phyloP scores from a whole-genome alignment of 2,329 filamentous ascomycete species.

The Arthrobotrys entomopaga region DNA sequence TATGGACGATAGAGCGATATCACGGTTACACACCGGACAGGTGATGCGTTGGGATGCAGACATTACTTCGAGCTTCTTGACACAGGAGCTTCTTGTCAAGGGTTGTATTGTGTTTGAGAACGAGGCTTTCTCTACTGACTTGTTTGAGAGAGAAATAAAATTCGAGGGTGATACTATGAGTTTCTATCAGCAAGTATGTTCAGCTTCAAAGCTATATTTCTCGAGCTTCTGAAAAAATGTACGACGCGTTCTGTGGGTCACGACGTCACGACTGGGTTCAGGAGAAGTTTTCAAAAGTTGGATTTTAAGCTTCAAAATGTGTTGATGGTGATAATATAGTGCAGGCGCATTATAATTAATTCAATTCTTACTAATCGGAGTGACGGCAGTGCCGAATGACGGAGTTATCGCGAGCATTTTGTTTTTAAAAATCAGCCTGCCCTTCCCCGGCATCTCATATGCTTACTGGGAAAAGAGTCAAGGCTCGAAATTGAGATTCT shows the following conservation, averaged over 20 bases:
- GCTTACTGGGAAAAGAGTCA: conserved; percentile 15
- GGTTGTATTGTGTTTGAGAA: no score
- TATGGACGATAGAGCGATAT: conserved; percentile 78
- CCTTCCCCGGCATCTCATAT: conserved; percentile 36
- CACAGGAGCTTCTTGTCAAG: no score
- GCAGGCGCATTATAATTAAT: no score
- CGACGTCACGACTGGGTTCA: conserved; percentile 7
- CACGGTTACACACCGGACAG: conserved; percentile 83
- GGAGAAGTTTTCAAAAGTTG: conserved; percentile 38
- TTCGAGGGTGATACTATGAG: no score
- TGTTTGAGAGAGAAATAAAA: neutral
- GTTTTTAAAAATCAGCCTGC: conserved; percentile 15
- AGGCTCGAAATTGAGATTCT: conserved; percentile 44
- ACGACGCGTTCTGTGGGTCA: conserved; percentile 47
- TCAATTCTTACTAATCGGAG: conserved; percentile 34
- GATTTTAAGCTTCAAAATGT: conserved; percentile 39
- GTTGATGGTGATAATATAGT: conserved; percentile 12
- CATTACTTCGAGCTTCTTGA: conserved; percentile 18
- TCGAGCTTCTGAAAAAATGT: neutral
- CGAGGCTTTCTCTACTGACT: neutral
- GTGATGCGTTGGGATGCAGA: conserved; percentile 47
- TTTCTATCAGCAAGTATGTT: no score
- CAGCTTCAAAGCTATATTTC: no score
- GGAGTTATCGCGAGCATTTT: no score
- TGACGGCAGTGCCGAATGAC: neutral